Evolutionary conservation across 306 rosid species (phyloP), one percentile per base, ranked within the genome.

Genomic region (Purshia tridentata): DNA sequence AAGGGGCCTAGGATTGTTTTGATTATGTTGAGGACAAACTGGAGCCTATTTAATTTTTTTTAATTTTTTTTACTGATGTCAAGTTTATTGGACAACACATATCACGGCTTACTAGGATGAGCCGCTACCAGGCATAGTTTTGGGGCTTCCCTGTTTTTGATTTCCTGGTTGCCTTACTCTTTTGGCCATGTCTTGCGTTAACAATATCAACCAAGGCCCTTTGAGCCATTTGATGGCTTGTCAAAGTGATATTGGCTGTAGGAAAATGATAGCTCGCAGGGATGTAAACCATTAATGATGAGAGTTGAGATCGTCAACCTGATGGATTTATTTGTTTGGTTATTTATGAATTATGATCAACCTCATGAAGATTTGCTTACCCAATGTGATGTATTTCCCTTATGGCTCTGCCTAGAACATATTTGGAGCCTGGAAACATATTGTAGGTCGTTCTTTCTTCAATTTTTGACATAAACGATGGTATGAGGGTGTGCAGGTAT

Each of bases 71-170:
- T 53, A 9, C 48, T 2, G 15, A 39, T 56, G 66, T 35, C 63
- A 45, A 22, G 40, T 14, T 64, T 73, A 39, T 2, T 7, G 61
- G 72, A 54, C 19, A 39, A 13, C 22, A 49, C 16, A 55, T 2
- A 56, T 2, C 45, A 41, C 11, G 5, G 70, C 20, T 48, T 10
- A 18, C 10, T 29, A 23, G 18, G 65, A 45, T 53, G 69, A 44
- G 53, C 45, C 10, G 22, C 6, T 7, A 18, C 56, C 35, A 7
- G 44, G 42, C 55, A 74, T 58, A 74, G 14, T 75, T 72, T 45
- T 18, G 60, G 14, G 69, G 63, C 71, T 55, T 13, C 29, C 56
- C 73, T 18, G 56, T 11, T 12, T 22, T 40, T 35, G 19, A 15
- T 29, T 8, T 15, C 70, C 19, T 60, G 65, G 52, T 23, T 20